A percentile compares a stretch with the other conserved stretches of the same genome.
phyloP scores from a whole-genome alignment of 495 filamentous ascomycete genomes.

The Hapsidospora chrysogenum region DNA sequence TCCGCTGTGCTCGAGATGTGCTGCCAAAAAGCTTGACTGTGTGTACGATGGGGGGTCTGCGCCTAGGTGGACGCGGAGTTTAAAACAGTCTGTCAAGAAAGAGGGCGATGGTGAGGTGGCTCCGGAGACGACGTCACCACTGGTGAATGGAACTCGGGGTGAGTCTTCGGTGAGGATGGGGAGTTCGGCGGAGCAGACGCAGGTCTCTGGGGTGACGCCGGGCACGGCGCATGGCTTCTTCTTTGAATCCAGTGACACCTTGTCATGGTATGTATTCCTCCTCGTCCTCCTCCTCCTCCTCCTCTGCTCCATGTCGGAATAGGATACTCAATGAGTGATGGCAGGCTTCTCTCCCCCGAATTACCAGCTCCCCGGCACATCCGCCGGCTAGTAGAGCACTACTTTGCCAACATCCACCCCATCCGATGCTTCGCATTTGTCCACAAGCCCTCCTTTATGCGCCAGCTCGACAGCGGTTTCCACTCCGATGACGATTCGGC shows the following conservation, averaged over 20 bases:
- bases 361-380: constrained; percentile 11
- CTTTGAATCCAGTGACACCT: not conserved
- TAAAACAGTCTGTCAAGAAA: not conserved
- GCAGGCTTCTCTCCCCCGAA: constrained; percentile 3
- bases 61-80: constrained; percentile 13
- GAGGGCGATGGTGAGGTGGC: not conserved
- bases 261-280: not conserved
- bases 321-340: not conserved
- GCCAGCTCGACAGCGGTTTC: constrained; percentile 12
- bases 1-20: constrained; percentile 15
- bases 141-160: not conserved
- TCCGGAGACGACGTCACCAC: not conserved
- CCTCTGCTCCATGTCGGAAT: no score
- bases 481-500: constrained; percentile 7
- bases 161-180: not conserved
- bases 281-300: no score
- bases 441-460: constrained; percentile 18
- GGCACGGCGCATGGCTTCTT: no score
- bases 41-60: constrained; percentile 14
- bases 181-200: not conserved
- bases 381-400: constrained; percentile 14
- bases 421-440: constrained; percentile 21
- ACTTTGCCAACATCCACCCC: constrained; percentile 21
- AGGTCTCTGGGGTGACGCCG: no score
- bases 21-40: constrained; percentile 10